Conservation (phyloP, 208 protist species). For the Trypanosoma scelopori region DNA sequence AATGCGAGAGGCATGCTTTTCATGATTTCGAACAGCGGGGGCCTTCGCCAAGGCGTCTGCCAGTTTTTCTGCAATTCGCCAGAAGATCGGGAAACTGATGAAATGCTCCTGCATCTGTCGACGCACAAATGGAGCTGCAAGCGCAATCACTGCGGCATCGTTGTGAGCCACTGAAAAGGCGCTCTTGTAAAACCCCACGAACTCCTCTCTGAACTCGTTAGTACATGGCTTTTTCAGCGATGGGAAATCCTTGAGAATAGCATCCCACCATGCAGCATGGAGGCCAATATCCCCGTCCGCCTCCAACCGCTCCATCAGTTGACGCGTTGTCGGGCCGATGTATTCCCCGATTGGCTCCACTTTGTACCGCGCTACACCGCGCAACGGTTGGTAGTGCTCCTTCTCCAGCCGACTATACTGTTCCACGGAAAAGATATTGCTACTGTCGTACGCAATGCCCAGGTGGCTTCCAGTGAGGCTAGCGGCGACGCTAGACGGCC, state of each 20-base stretch:
- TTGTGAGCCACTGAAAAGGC: conserved; percentile 72
- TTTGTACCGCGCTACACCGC: conserved; percentile 62
- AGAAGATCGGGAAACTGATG: conserved; percentile 84
- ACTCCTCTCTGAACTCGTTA: conserved; percentile 52
- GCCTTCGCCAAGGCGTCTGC: conserved; percentile 52
- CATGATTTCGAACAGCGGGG: conserved; percentile 41
- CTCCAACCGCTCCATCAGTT: conserved; percentile 55
- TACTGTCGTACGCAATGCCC: conserved; percentile 74
- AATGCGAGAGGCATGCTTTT: conserved; percentile 48
- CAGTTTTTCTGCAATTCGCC: conserved; percentile 84
- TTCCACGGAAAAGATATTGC: conserved; percentile 74
- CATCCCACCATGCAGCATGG: conserved; percentile 70
- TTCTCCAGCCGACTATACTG: conserved; percentile 64
- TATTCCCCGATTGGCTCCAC: conserved; percentile 43
- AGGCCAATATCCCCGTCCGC: conserved; percentile 34
- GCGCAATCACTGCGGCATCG: conserved; percentile 52
- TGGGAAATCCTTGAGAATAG: conserved; percentile 79
- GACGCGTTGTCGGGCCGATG: conserved; percentile 46
- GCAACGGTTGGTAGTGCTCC: conserved; percentile 73
- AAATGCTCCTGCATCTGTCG: conserved; percentile 77
- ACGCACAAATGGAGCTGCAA: conserved; percentile 70
- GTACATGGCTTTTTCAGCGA: conserved; percentile 72
- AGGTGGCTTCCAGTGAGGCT: conserved; percentile 70
- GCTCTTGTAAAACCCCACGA: conserved; percentile 71
- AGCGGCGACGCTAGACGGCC: conserved; percentile 54